Evolutionary conservation across 768 basidiomycete species (phyloP).

Genomic region (Mycena polygramma): DNA sequence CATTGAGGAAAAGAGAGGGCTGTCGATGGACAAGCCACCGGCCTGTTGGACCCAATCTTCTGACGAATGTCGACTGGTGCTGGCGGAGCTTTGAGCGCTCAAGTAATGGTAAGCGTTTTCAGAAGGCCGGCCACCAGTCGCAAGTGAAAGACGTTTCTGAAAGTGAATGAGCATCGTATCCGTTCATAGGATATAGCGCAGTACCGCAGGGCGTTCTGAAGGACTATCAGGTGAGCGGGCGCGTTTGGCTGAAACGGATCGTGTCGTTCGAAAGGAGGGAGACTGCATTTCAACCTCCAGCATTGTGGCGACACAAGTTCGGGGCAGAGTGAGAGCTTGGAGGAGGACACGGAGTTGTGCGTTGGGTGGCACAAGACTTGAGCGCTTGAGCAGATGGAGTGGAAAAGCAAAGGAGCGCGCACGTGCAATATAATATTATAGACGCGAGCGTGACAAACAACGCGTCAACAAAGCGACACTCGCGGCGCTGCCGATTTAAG

Average conservation of each 20-base stretch:
- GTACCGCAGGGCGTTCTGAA: constrained; percentile 68
- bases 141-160: constrained; percentile 73
- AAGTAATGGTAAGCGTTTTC: constrained; percentile 32
- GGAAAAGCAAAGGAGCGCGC: neutral
- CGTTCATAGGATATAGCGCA: constrained; percentile 11
- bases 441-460: constrained; percentile 1
- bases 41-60: constrained; percentile 87
- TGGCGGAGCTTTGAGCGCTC: constrained; percentile 44
- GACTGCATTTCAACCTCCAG: constrained; percentile 70
- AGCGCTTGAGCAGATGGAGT: neutral
- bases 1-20: constrained; percentile 51
- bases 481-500: no score
- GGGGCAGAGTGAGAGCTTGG: no score
- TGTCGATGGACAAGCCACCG: constrained; percentile 74
- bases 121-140: constrained; percentile 42
- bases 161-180: constrained; percentile 14
- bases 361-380: neutral
- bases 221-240: constrained; percentile 71
- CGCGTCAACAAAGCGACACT: neutral
- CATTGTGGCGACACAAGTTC: constrained; percentile 39
- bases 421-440: constrained; percentile 14
- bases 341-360: constrained; percentile 12
- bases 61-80: constrained; percentile 58
- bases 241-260: constrained; percentile 62
- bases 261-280: constrained; percentile 54